phyloP scores from a whole-genome alignment of 495 filamentous ascomycete genomes.

The Usnea hakonensis region DNA sequence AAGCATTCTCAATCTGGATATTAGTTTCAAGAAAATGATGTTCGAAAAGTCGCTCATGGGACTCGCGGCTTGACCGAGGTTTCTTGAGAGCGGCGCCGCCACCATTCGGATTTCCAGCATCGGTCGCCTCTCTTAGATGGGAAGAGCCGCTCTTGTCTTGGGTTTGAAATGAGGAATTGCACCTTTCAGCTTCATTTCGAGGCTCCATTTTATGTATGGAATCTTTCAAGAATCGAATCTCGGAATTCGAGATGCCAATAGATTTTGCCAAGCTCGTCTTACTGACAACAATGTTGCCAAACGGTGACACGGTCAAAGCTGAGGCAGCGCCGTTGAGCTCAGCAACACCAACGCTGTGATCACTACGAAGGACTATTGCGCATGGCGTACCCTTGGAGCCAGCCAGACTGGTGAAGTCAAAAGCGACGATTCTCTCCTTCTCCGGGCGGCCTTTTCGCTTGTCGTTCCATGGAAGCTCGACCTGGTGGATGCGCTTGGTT shows the following conservation, averaged over 20 bases:
- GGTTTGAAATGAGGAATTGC: neutral
- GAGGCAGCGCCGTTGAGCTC: conserved; percentile 53
- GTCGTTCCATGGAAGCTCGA: conserved; percentile 40
- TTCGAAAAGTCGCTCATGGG: conserved; percentile 34
- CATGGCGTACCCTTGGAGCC: conserved; percentile 50
- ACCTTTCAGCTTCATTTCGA: neutral
- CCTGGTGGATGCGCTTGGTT: conserved; percentile 43
- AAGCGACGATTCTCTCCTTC: conserved; percentile 66
- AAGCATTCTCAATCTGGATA: conserved; percentile 35
- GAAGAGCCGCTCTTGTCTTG: neutral
- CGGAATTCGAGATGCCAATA: neutral
- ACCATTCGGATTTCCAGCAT: neutral
- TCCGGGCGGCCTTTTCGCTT: conserved; percentile 39
- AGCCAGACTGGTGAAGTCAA: conserved; percentile 73
- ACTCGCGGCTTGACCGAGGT: conserved; percentile 38
- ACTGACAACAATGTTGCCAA: conserved; percentile 35
- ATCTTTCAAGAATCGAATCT: conserved; percentile 1
- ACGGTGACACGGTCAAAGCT: conserved; percentile 41
- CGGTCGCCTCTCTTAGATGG: neutral
- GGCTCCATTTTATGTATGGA: neutral
- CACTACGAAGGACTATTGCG: conserved; percentile 59
- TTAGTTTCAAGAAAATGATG: conserved; percentile 24
- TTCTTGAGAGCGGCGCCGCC: neutral
- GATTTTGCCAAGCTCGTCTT: neutral
- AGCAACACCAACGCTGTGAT: conserved; percentile 58